Conservation (phyloP, 345 rosid genomes). For the Melaleuca quinquenervia region DNA sequence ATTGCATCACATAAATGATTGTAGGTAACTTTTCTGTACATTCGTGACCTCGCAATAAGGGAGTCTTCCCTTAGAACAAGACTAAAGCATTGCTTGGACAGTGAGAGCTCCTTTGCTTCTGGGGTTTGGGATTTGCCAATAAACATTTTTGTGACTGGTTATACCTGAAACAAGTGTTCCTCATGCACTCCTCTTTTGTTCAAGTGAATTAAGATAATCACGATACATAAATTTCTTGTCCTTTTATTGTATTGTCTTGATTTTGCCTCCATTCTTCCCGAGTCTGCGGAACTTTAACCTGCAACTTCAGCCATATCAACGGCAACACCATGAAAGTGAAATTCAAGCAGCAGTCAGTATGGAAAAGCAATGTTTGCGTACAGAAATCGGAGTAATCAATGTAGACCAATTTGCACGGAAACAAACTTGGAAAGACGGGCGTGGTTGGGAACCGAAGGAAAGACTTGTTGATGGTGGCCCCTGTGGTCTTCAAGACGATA, state of each 20-base stretch:
- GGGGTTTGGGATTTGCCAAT: not conserved
- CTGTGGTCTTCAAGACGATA: not conserved
- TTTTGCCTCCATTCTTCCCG: not conserved
- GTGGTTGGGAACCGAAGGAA: not conserved
- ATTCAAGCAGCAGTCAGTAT: too few relatives aligned
- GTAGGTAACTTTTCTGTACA: not conserved
- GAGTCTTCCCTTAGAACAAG: not conserved
- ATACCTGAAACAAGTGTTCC: not conserved
- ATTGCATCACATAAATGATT: not conserved
- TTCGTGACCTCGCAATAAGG: not conserved
- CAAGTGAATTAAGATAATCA: not conserved
- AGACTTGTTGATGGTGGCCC: not conserved
- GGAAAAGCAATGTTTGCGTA: not conserved
- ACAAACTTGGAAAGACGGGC: not conserved
- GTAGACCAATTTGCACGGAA: not conserved
- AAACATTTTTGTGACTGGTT: too few relatives aligned
- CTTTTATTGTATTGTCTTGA: too few relatives aligned
- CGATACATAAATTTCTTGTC: not conserved
- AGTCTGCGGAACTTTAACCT: too few relatives aligned
- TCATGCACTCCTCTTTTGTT: not conserved
- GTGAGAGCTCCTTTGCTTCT: not conserved
- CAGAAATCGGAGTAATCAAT: not conserved
- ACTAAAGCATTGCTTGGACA: not conserved
- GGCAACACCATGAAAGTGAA: not conserved
- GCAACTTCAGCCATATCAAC: not conserved